A percentile compares a stretch with the other conserved stretches of the same genome.
Evolutionary conservation across 2,329 filamentous ascomycete species (phyloP).

Genomic region (Exophiala oligosperma): DNA sequence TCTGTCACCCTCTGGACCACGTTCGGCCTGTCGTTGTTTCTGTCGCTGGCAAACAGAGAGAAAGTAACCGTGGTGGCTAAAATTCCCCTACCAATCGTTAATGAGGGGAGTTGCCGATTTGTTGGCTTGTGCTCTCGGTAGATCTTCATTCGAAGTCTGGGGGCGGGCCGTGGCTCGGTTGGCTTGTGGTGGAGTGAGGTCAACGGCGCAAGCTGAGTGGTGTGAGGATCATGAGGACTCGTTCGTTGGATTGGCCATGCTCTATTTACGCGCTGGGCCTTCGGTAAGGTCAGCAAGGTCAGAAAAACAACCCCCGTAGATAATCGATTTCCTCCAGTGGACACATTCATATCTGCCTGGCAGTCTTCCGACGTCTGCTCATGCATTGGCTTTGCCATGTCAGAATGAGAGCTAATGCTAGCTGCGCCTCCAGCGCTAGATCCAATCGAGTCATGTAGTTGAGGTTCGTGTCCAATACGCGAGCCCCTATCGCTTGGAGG

Average conservation of each 20-base stretch:
- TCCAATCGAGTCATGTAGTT: background rate
- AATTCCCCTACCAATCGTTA: background rate
- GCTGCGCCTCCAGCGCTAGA: constrained; percentile 18
- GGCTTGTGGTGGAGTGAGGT: background rate
- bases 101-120: background rate
- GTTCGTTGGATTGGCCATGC: background rate
- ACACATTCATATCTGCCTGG: background rate
- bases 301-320: background rate
- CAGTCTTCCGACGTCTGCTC: background rate
- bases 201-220: background rate
- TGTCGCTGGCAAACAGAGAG: background rate
- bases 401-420: background rate
- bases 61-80: background rate
- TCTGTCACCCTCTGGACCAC: too few relatives aligned
- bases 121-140: background rate
- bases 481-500: background rate
- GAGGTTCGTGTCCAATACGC: constrained; percentile 6
- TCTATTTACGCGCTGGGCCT: background rate
- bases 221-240: background rate
- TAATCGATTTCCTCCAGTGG: background rate
- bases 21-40: background rate
- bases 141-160: background rate
- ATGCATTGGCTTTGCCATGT: background rate
- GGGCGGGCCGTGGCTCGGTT: background rate
- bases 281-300: background rate